Evolutionary conservation across 805 yeast genomes (phyloP).

Genomic region (Komagataella pseudopastoris): DNA sequence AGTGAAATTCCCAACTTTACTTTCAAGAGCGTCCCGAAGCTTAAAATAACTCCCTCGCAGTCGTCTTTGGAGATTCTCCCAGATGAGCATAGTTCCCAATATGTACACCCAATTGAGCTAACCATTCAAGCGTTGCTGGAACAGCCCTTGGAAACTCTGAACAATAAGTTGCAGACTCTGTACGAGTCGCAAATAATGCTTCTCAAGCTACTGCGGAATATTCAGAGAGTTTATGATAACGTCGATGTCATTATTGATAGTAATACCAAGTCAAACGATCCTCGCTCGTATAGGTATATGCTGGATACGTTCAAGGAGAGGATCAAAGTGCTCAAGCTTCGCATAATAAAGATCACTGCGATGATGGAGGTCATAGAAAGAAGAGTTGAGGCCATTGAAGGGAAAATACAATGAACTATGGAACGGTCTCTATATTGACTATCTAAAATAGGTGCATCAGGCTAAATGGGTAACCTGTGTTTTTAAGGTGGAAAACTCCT

Average conservation of each 20-base stretch:
- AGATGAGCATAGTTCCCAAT: conserved; percentile 15
- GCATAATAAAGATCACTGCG: conserved; percentile 10
- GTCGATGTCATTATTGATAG: conserved; percentile 9
- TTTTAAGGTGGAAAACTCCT: conserved; percentile 55
- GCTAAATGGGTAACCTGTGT: conserved; percentile 63
- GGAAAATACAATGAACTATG: conserved; percentile 2
- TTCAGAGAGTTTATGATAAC: conserved; percentile 20
- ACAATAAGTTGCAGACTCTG: conserved; percentile 34
- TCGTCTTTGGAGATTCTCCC: neutral
- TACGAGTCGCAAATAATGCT: conserved; percentile 45
- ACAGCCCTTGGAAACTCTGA: conserved; percentile 36
- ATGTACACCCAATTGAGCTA: conserved; percentile 40
- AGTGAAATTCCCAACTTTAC: conserved; percentile 12
- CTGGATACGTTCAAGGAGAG: conserved; percentile 7
- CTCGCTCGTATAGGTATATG: neutral
- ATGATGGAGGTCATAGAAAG: conserved; percentile 23
- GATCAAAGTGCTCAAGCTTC: conserved; percentile 11
- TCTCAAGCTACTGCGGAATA: conserved; percentile 28
- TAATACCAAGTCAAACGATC: conserved; percentile 8
- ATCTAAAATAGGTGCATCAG: conserved; percentile 24
- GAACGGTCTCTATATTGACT: conserved; percentile 1
- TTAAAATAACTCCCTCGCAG: neutral
- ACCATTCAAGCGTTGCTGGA: conserved; percentile 43
- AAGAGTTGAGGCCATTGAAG: conserved; percentile 16
- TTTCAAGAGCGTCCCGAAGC: conserved; percentile 2